Conservation (phyloP, 257 asterid genomes). For the Ilex aquifolium region DNA sequence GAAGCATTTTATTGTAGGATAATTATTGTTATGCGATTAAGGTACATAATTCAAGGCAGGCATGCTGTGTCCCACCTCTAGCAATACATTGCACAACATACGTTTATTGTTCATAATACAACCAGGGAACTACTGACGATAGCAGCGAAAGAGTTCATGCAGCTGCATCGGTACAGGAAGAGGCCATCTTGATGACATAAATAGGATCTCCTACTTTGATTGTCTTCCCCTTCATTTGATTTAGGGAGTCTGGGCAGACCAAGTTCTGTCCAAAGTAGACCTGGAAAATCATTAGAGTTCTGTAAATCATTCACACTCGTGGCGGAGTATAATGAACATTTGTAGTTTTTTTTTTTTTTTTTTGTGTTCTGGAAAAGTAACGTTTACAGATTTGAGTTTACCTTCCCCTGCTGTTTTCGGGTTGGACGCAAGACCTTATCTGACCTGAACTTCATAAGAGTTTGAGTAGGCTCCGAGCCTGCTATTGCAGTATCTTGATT, state of each 20-base stretch:
- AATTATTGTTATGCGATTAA: too few species aligned
- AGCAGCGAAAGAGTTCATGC: constrained; percentile 7
- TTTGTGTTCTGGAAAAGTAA: background rate
- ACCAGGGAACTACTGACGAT: too few species aligned
- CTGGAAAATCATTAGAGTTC: constrained; percentile 23
- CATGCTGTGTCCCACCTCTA: too few species aligned
- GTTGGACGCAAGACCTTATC: constrained; percentile 38
- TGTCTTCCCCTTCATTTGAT: constrained; percentile 17
- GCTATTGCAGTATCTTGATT: constrained; percentile 51
- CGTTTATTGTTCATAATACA: too few species aligned
- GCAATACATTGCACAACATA: too few species aligned
- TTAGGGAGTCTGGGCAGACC: constrained; percentile 29
- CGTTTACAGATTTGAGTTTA: background rate
- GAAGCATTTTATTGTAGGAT: too few species aligned
- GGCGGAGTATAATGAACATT: background rate
- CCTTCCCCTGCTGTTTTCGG: constrained; percentile 44
- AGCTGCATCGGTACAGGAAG: constrained; percentile 37
- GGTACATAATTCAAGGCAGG: too few species aligned
- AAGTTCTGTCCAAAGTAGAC: constrained; percentile 54
- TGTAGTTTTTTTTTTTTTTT: too few species aligned
- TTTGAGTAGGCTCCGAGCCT: constrained; percentile 36
- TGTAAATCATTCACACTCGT: background rate
- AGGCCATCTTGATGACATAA: constrained; percentile 26
- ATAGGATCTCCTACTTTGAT: constrained; percentile 55
- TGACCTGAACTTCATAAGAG: constrained; percentile 46